Conservation (phyloP, 768 basidiomycete genomes). For the Cystobasidium ongulense region DNA sequence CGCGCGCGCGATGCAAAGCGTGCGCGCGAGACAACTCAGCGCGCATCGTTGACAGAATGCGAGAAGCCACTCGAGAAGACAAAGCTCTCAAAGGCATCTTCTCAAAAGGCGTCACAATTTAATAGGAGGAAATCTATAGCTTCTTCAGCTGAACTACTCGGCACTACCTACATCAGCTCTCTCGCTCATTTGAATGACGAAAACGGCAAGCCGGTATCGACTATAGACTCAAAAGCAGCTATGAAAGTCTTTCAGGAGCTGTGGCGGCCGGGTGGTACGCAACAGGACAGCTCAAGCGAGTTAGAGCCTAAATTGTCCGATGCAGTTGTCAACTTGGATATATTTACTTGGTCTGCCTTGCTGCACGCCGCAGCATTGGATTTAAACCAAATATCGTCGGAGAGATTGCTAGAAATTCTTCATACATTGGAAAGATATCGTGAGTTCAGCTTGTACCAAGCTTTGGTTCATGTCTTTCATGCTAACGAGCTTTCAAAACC, state of each 20-base stretch:
- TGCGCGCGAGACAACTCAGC: no score
- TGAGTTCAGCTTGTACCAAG: no score
- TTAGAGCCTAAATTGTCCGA: not conserved
- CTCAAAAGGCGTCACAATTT: no score
- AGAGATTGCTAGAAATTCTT: not conserved
- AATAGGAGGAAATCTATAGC: not conserved
- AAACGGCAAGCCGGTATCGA: not conserved
- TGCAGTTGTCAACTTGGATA: not conserved
- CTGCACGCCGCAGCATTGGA: not conserved
- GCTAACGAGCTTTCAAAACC: no score
- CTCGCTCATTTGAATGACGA: not conserved
- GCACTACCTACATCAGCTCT: not conserved
- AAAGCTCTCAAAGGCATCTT: no score
- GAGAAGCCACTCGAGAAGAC: no score
- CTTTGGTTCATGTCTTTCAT: no score
- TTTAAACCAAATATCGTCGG: not conserved
- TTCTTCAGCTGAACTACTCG: not conserved
- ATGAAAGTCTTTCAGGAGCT: constrained; percentile 8
- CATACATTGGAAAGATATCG: not conserved
- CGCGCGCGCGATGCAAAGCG: not conserved
- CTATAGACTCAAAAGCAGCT: not conserved
- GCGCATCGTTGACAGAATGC: no score
- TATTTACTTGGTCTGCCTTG: constrained; percentile 22
- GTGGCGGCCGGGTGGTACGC: not conserved
- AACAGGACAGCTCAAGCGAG: not conserved